Evolutionary conservation across 306 rosid genomes (phyloP).

Genomic region (Pyrus betulifolia): DNA sequence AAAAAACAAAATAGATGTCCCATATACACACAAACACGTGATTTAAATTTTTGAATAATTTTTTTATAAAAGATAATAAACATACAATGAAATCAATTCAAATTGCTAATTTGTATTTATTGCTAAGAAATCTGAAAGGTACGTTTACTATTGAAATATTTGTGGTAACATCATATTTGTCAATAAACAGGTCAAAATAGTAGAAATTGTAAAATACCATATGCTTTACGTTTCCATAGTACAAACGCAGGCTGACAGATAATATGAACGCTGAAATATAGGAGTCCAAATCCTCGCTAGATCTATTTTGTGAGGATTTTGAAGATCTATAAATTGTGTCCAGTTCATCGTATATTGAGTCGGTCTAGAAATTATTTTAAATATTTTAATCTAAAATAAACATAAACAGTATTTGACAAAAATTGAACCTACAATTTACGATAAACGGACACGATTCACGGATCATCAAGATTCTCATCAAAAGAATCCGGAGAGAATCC

Average conservation of each 20-base stretch:
- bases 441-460: too few relatives aligned
- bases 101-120: background rate
- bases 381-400: too few relatives aligned
- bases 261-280: too few relatives aligned
- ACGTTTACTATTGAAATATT: background rate
- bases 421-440: too few relatives aligned
- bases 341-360: too few relatives aligned
- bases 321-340: too few relatives aligned
- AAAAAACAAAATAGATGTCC: background rate
- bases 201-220: background rate
- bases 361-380: too few relatives aligned
- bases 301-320: too few relatives aligned
- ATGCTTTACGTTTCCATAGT: background rate
- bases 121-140: background rate
- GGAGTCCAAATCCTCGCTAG: too few relatives aligned
- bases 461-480: too few relatives aligned
- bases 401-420: too few relatives aligned
- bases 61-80: background rate
- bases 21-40: background rate
- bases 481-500: too few relatives aligned
- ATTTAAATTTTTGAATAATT: background rate
- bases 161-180: background rate
- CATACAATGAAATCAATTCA: background rate
- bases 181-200: background rate
- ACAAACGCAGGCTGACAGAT: background rate